These are phyloP conservation scores for Epichloe scottii DNA, from an alignment of 2,329 filamentous ascomycete species.

Conservation along the genomic window DNA sequence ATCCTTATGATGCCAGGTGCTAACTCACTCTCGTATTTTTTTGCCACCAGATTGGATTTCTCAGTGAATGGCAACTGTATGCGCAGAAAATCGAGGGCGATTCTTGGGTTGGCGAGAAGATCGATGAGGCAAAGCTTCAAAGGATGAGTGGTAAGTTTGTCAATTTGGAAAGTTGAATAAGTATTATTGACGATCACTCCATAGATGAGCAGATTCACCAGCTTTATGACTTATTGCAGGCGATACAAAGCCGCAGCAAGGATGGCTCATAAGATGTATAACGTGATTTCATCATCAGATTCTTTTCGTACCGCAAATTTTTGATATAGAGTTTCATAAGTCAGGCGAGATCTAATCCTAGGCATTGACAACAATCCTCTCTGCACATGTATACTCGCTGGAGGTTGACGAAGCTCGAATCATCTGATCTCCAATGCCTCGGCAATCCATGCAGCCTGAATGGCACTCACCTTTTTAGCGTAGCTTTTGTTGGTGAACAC, in stretches of 20 bases:
- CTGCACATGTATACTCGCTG: background rate
- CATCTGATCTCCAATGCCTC: slow-evolving; percentile 28
- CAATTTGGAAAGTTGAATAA: too few species aligned
- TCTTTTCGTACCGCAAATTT: background rate
- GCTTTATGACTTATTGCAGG: slow-evolving; percentile 85
- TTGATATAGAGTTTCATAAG: background rate
- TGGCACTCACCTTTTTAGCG: slow-evolving; percentile 51
- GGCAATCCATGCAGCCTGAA: slow-evolving; percentile 47
- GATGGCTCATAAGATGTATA: slow-evolving; percentile 16
- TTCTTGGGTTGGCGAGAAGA: slow-evolving; percentile 68
- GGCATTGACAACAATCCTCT: background rate
- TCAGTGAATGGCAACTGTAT: slow-evolving; percentile 94
- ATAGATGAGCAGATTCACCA: slow-evolving; percentile 87
- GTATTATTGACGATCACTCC: background rate
- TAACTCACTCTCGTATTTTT: background rate
- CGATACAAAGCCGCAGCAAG: slow-evolving; percentile 41
- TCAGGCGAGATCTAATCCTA: background rate
- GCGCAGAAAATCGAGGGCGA: slow-evolving; percentile 86
- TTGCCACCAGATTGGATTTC: slow-evolving; percentile 65
- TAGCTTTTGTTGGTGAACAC: slow-evolving; percentile 56
- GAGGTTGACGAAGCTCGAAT: background rate
- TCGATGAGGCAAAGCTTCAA: slow-evolving; percentile 72
- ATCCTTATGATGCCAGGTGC: background rate
- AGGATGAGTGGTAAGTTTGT: slow-evolving; percentile 76
- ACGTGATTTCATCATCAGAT: background rate